phyloP scores from a whole-genome alignment of 371 early-diverging fungal genomes.

The Syncephalastrum sp. region DNA sequence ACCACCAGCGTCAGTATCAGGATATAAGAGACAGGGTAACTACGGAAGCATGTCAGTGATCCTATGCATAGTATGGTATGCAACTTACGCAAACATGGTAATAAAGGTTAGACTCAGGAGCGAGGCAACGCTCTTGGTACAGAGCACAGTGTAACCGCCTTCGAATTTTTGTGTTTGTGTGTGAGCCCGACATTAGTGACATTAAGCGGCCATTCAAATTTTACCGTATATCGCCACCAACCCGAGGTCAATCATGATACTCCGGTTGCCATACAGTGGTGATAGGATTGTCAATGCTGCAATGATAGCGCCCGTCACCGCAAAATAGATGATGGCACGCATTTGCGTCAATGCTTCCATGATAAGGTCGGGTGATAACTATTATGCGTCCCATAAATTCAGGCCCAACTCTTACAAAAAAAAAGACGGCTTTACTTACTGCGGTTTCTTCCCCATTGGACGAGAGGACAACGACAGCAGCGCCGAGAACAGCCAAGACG shows the following conservation, averaged over 20 bases:
- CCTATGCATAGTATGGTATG: not conserved
- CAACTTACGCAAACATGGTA: slow-evolving; percentile 60
- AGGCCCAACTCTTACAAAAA: slow-evolving; percentile 2
- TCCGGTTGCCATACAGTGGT: slow-evolving; percentile 53
- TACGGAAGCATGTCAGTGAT: slow-evolving; percentile 5
- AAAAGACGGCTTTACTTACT: slow-evolving; percentile 28
- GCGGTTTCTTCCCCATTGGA: slow-evolving; percentile 61
- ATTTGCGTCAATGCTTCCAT: slow-evolving; percentile 58
- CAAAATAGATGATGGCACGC: slow-evolving; percentile 60
- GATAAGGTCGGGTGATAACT: slow-evolving; percentile 66
- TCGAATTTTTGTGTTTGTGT: not conserved
- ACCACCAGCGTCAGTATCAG: slow-evolving; percentile 58
- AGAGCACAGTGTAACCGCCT: slow-evolving; percentile 81
- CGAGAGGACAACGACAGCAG: slow-evolving; percentile 66
- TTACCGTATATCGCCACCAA: slow-evolving; percentile 76
- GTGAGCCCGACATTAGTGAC: not conserved
- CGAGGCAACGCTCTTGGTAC: slow-evolving; percentile 74
- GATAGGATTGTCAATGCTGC: slow-evolving; percentile 48
- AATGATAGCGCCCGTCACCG: slow-evolving; percentile 43
- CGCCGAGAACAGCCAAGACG: slow-evolving; percentile 66
- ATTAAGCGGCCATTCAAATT: not conserved
- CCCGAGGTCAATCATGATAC: slow-evolving; percentile 69
- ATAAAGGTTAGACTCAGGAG: slow-evolving; percentile 63
- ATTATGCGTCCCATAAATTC: slow-evolving; percentile 1
- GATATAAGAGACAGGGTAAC: slow-evolving; percentile 65